Evolutionary conservation across 108 stramenopile genomes (phyloP), one percentile per base, ranked within the genome.

Genomic region (Cyclotella distinguenda): DNA sequence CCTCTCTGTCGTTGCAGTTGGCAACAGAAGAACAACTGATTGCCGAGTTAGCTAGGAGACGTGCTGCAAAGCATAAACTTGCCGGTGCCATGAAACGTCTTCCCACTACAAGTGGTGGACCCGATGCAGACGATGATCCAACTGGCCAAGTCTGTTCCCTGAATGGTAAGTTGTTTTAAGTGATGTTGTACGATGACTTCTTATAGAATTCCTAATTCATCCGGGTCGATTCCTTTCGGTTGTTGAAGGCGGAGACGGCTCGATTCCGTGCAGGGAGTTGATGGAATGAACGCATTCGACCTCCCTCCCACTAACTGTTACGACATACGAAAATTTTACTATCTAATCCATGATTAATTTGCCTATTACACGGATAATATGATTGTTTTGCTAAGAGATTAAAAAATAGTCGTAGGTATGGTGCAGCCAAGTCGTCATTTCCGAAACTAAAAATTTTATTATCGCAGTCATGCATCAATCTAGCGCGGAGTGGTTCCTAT

Each of bases 131-230:
- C 22, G 61, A 64, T 40, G 88, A 91, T 52, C 76, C 83, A 34
- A 88, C 89, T n/a, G 89, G 86, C 22, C 85, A 88, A 70, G 80
- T 88, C 16, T 91, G 89, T 40, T 64, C 84, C 39, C 57, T 91
- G n/a, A 56, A 15, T 36, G 55, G 47, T 48, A 1, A 48, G 47
- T 48, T 2, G 2, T 48, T 42, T 2, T 42, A 16, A 16, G 2
- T 42, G 13, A 4, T n/a, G n/a, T n/a, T n/a, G n/a, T n/a, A n/a
- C n/a, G n/a, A n/a, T n/a, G n/a, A n/a, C n/a, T n/a, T n/a, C n/a
- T n/a, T n/a, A n/a, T n/a, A n/a, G n/a, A n/a, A 38, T 38, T 38
- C 38, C 38, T 38, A 38, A 38, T 10, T 10, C 8, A 10, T 10
- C 38, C 12, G 10, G 8, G 10, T 12, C 12, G 10, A 10, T 38